Conservation (phyloP, 441 rosid genomes). For the Aquilaria agallochum region DNA sequence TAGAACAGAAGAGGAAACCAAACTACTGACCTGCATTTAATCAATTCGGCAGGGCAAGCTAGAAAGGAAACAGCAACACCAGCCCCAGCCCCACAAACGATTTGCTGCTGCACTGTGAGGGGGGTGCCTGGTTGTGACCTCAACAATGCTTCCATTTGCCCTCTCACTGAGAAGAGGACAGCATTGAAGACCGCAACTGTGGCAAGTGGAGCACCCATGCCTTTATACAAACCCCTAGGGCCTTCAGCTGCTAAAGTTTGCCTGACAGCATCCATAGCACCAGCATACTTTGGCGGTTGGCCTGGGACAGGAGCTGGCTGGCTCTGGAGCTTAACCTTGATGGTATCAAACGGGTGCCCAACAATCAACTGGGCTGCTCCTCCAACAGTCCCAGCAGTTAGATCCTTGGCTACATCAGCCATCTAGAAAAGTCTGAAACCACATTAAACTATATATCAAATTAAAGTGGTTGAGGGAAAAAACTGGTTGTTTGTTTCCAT, state of each 20-base stretch:
- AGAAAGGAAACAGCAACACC: slow-evolving; percentile 88
- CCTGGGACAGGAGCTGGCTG: slow-evolving; percentile 74
- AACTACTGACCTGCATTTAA: slow-evolving; percentile 72
- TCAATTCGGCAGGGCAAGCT: slow-evolving; percentile 90
- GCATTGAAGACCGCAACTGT: slow-evolving; percentile 94
- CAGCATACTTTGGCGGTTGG: slow-evolving; percentile 57
- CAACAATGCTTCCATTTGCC: slow-evolving; percentile 72
- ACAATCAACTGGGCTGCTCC: slow-evolving; percentile 76
- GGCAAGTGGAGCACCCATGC: slow-evolving; percentile 96
- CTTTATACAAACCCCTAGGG: slow-evolving; percentile 79
- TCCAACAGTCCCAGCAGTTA: slow-evolving; percentile 80
- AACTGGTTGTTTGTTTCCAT: no score
- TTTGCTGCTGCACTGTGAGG: slow-evolving; percentile 66
- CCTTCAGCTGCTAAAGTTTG: slow-evolving; percentile 86
- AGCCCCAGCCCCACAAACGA: slow-evolving; percentile 78
- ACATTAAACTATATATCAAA: no score
- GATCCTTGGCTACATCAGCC: slow-evolving; percentile 82
- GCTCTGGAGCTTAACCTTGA: slow-evolving; percentile 95
- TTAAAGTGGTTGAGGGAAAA: no score
- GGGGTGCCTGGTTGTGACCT: slow-evolving; percentile 76
- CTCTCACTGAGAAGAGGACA: slow-evolving; percentile 80
- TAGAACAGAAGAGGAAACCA: slow-evolving; percentile 2
- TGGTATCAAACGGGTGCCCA: slow-evolving; percentile 92
- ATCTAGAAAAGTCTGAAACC: slow-evolving; percentile 31
- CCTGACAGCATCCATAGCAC: slow-evolving; percentile 83